These are phyloP conservation scores for Talaromyces liani DNA, from an alignment of 495 filamentous ascomycete genomes.

Conservation along the genomic window DNA sequence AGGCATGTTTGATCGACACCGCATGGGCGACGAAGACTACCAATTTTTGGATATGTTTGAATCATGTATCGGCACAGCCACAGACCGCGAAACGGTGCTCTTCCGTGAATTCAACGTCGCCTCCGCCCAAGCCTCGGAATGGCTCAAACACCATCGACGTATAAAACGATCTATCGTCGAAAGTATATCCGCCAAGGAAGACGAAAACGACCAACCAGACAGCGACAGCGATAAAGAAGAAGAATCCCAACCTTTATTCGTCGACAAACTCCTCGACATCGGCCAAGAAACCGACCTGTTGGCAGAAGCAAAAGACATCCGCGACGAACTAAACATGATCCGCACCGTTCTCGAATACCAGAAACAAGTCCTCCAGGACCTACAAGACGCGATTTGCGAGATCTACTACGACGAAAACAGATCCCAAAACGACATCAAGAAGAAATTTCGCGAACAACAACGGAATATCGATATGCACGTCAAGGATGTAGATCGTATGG, in stretches of 20 bases:
- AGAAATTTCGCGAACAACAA: slow-evolving; percentile 52
- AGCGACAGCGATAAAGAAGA: slow-evolving; percentile 15
- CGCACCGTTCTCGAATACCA: slow-evolving; percentile 54
- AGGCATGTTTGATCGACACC: slow-evolving; percentile 58
- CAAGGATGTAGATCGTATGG: slow-evolving; percentile 62
- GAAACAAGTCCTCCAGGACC: slow-evolving; percentile 42
- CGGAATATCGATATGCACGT: slow-evolving; percentile 53
- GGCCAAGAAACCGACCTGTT: slow-evolving; percentile 59
- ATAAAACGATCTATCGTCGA: slow-evolving; percentile 30
- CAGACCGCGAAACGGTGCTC: slow-evolving; percentile 54
- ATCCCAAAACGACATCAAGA: slow-evolving; percentile 46
- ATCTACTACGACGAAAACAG: slow-evolving; percentile 39
- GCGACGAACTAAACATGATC: slow-evolving; percentile 69
- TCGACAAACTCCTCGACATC: slow-evolving; percentile 61
- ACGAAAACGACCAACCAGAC: slow-evolving; percentile 27
- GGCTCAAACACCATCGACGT: slow-evolving; percentile 54
- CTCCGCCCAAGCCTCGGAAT: slow-evolving; percentile 51
- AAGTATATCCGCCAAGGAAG: slow-evolving; percentile 23
- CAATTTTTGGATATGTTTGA: slow-evolving; percentile 73
- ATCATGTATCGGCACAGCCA: slow-evolving; percentile 55
- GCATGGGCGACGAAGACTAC: slow-evolving; percentile 54
- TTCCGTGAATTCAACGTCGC: slow-evolving; percentile 59
- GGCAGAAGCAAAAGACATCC: slow-evolving; percentile 63
- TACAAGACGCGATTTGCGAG: slow-evolving; percentile 47
- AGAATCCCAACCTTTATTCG: slow-evolving; percentile 40